Base-by-base conservation (phyloP, 1,284 basidiomycete species). In the Rhodotorula sp. region DNA sequence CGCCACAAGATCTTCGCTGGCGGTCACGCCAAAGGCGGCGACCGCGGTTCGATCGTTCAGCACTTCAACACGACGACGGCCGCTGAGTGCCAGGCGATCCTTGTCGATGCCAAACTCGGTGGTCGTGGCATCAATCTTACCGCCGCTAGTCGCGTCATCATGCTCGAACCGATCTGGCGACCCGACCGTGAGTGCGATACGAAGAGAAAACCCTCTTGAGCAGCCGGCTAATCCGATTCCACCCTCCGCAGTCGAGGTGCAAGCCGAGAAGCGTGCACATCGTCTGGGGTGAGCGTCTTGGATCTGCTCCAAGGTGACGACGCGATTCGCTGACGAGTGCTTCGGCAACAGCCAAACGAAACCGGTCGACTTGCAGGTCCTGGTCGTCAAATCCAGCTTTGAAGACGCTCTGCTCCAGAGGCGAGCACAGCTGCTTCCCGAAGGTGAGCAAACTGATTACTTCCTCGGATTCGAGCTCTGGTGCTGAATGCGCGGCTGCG, bases 221-320 rank as follows among this genome's bases (percentile, higher is more conserved):
- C 5, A 10, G 51, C 46, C 49, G 15, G 16, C 23, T 31, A 20
- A 46, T n/a, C 26, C 60, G 23, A 8, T n/a, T n/a, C 8, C 58
- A 66, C 39, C 15, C 67, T 66, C 46, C 58, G 15, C 39, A 60
- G 58, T 76, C 48, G 75, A 75, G 51, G 20, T 72, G 3, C 75
- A 76, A 58, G 75, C 75, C 5, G 58, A 57, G 29, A 74, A 74
- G 52, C 75, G 75, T 6, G 73, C 73, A n/a, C 73, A 74, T 29
- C 67, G 73, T 3, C 70, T 74, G n/a, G 70, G 70, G 69, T 68
- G 23, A 56, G 67, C 47, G 10, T n/a, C 56, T 21, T 16, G 0
- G 26, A 46, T 23, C 15, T 20, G 18, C 5, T 23, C 34, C 12
- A 18, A 7, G 12, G 6, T 23, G n/a, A 6, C 48, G 5, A 6